These are phyloP conservation scores for Monilinia polystroma DNA, from an alignment of 2,329 filamentous ascomycete genomes.

Conservation along the genomic window DNA sequence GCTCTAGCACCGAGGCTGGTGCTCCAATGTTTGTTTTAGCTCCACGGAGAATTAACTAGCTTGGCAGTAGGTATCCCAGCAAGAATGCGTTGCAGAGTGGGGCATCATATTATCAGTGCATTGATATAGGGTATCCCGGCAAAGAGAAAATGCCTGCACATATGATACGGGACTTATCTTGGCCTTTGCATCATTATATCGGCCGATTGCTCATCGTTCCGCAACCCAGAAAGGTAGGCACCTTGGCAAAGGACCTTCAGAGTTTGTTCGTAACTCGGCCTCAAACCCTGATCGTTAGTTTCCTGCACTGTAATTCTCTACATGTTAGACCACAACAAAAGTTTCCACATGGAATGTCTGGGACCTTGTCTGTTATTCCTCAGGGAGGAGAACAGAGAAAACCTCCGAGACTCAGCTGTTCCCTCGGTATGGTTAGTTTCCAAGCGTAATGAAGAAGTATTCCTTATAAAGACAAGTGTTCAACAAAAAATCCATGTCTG, in stretches of 20 bases:
- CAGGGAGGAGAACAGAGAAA: not conserved
- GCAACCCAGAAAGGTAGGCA: not conserved
- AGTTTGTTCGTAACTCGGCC: not conserved
- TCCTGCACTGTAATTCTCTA: not conserved
- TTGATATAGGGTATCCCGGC: not conserved
- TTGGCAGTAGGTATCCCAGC: not conserved
- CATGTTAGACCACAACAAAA: not conserved
- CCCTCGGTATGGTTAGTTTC: not conserved
- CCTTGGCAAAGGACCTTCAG: not conserved
- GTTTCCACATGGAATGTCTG: not conserved
- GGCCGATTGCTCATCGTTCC: not conserved
- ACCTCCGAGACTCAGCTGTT: not conserved
- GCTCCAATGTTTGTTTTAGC: not conserved
- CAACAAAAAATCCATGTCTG: not conserved
- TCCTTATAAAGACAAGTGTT: not conserved
- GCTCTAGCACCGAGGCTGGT: not conserved
- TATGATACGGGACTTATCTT: not conserved
- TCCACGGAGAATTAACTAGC: not conserved
- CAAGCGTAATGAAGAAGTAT: not conserved
- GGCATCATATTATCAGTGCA: not conserved
- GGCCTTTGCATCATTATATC: not conserved
- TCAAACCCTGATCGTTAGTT: not conserved
- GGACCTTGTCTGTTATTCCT: not conserved
- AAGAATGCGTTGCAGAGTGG: not conserved
- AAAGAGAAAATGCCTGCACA: not conserved